These are phyloP conservation scores for Cladosporium sp. DNA, from an alignment of 2,329 filamentous ascomycete species.

Conservation along the genomic window DNA sequence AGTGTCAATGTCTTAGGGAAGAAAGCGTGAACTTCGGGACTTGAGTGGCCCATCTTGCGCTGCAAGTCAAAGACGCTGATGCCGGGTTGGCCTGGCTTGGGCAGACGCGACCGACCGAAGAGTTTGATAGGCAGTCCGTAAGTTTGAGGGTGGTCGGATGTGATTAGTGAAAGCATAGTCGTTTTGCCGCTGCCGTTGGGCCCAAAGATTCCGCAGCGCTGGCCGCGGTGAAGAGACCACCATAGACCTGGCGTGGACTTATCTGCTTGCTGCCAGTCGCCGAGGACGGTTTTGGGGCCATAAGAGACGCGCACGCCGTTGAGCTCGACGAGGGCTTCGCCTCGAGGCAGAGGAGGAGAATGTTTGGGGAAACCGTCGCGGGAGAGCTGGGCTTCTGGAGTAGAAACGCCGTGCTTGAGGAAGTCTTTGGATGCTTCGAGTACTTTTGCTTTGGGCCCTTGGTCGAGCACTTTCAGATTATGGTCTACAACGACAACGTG, in stretches of 20 bases:
- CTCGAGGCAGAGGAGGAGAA: slow-evolving; percentile 34
- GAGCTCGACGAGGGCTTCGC: slow-evolving; percentile 81
- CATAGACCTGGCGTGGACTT: slow-evolving; percentile 56
- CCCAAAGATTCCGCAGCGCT: slow-evolving; percentile 89
- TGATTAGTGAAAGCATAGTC: slow-evolving; percentile 85
- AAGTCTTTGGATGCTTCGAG: slow-evolving; percentile 30
- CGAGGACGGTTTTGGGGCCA: slow-evolving; percentile 70
- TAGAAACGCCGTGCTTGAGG: background rate
- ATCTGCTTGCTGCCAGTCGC: slow-evolving; percentile 68
- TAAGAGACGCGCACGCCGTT: slow-evolving; percentile 78
- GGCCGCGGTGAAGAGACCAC: slow-evolving; percentile 78
- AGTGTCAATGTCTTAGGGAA: slow-evolving; percentile 77
- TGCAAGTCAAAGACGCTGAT: slow-evolving; percentile 94
- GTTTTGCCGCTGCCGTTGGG: slow-evolving; percentile 95
- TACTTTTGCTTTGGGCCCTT: slow-evolving; percentile 63
- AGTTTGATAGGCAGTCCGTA: slow-evolving; percentile 84
- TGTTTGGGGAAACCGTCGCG: slow-evolving; percentile 26
- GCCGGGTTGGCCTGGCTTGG: slow-evolving; percentile 65
- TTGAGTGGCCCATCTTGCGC: slow-evolving; percentile 82
- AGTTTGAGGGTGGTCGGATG: slow-evolving; percentile 91
- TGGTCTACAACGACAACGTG: slow-evolving; percentile 71
- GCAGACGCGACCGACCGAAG: slow-evolving; percentile 77
- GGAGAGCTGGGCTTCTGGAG: slow-evolving; percentile 17
- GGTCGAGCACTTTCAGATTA: slow-evolving; percentile 60
- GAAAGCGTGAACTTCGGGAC: slow-evolving; percentile 88